Evolutionary conservation across 306 rosid species (phyloP), one percentile per base, ranked within the genome.

Genomic region (Quercus ilex): DNA sequence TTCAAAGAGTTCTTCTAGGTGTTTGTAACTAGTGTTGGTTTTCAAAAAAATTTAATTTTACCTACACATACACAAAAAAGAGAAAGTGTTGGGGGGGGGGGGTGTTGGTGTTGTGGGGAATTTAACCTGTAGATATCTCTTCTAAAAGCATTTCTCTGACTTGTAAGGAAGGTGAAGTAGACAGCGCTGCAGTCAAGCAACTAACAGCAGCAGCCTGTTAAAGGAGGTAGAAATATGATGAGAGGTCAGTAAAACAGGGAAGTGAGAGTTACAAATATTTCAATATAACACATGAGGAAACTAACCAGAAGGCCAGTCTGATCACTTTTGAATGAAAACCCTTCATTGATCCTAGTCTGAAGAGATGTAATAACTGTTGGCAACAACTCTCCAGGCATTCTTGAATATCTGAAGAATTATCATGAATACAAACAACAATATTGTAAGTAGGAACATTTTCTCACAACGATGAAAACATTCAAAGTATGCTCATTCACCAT

Each of bases 331-430:
- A 78, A 89, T 62, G 82, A 77, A 87, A 92, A 92, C 43, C 97
- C 99, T 74, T 79, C 89, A 73, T 77, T 83, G 60, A 95, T 83
- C 92, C 91, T 90, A 78, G 87, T 86, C 72, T 77, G 90, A 25
- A 95, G 81, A 80, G 90, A 89, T 78, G 82, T 88, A 77, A 95
- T 80, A 57, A 91, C 91, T 62, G 80, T 85, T 38, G 92, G 91
- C 89, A 95, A 84, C 83, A 95, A 86, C 77, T 90, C 91, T 78
- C 85, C 78, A 7, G 99, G 95, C 98, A 95, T 95, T 89, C 98
- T 90, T 70, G 94, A 83, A 87, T 94, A 94, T 86, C 97, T 92
- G 87, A 38, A 23, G 69, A 84, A 77, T 46, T 71, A 71, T 51
- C 25, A 38, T 38, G 26, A 25, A 71, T 55, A 62, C 28, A 43